Evolutionary conservation across 1,139 yeast genomes (phyloP), one percentile per base, ranked within the genome.

Genomic region (Pichia cactophila): DNA sequence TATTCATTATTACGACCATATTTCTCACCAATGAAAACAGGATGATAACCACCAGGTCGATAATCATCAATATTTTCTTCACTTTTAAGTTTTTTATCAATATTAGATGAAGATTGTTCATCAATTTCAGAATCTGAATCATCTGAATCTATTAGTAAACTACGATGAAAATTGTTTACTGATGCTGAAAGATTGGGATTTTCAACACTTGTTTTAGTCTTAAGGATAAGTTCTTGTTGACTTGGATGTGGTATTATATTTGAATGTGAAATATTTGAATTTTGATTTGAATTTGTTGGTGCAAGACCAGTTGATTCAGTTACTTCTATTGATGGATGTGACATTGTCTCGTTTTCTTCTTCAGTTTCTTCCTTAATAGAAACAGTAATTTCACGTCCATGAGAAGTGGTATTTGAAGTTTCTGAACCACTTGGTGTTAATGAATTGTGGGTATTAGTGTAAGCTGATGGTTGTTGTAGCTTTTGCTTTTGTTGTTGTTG

Each of bases 41-140:
- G 89, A 61, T 84, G 92, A 63, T 85, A 85, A 0, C 95, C 95
- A 20, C 92, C 92, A 14, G 76, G 77, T 50, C 75, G 77, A 63
- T 85, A 85, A 61, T 85, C 92, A 47, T 74, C 73, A 29, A 73
- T 71, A 53, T 78, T 80, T 62, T 85, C 94, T 62, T 85, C 94
- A 28, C 57, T 47, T 44, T 56, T 55, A 29, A 61, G 42, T 35
- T 57, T 56, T 29, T 43, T 50, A 38, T 14, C n/a, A 10, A 31
- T 31, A 31, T 5, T n/a, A 31, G 35, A 12, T 31, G 35, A 31
- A 31, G 35, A 12, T 48, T 46, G 6, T 26, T 47, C 50, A 26
- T 56, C 59, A 7, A 56, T 53, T 6, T 53, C 58, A 5, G 58
- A 53, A 40, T 53, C 50, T 26, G 52, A 55, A 3, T 39, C 42